Percentiles rank a stretch among this genome's conserved stretches.
Conservation (phyloP, 1,284 basidiomycete species). For the Phellinidium pouzarii region DNA sequence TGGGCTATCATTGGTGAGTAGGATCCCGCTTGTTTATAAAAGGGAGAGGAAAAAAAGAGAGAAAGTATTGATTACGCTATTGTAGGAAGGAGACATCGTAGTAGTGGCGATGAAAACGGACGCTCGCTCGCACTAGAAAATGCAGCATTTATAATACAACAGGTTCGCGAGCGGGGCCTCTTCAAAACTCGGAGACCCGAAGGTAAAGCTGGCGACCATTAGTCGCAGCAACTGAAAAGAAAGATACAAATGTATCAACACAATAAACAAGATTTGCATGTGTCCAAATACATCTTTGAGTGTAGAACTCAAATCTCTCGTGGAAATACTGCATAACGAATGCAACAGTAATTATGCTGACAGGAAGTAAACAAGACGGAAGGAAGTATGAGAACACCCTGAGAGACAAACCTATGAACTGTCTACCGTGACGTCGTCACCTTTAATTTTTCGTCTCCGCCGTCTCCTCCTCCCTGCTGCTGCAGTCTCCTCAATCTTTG, state of each 20-base stretch:
- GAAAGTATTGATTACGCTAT: background rate
- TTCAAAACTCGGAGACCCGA: conserved; percentile 69
- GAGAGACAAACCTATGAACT: too few relatives aligned
- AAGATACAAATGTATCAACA: background rate
- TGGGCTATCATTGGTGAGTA: conserved; percentile 82
- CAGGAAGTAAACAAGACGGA: too few relatives aligned
- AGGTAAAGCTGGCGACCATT: conserved; percentile 44
- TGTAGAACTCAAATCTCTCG: too few relatives aligned
- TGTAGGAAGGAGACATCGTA: conserved; percentile 17
- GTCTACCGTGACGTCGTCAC: too few relatives aligned
- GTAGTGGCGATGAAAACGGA: conserved; percentile 12
- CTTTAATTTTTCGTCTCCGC: background rate
- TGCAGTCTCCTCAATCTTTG: background rate
- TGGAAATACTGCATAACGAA: too few relatives aligned
- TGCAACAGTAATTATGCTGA: too few relatives aligned
- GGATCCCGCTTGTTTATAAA: background rate
- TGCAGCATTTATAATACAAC: conserved; percentile 37
- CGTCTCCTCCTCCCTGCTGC: background rate
- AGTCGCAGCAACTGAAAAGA: background rate
- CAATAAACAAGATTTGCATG: background rate
- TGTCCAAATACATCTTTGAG: conserved; percentile 1
- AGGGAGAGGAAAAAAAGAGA: background rate
- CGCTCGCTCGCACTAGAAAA: conserved; percentile 27
- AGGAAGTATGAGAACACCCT: too few relatives aligned
- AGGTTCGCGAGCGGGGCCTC: conserved; percentile 46